A percentile compares a stretch with the other conserved stretches of the same genome.
These are phyloP conservation scores for Colletotrichum godetiae DNA, from an alignment of 2,329 filamentous ascomycete genomes.

Conservation along the genomic window DNA sequence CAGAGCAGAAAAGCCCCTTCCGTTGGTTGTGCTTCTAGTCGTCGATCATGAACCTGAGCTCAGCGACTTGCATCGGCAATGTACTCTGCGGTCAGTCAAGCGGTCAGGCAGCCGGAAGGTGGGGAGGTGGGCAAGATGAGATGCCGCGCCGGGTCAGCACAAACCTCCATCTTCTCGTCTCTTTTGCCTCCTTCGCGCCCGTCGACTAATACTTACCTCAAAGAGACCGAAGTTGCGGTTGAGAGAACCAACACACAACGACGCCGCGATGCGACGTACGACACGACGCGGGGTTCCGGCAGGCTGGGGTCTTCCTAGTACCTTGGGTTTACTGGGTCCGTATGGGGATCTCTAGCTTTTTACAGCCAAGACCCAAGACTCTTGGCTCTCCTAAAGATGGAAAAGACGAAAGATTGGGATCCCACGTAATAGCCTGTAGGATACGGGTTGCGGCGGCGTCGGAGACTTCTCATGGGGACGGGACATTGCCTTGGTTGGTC, in stretches of 20 bases:
- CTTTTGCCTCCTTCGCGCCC: background rate
- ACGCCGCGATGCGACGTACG: background rate
- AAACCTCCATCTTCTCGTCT: slow-evolving; percentile 1
- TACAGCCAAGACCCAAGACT: slow-evolving; percentile 31
- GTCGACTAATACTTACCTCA: background rate
- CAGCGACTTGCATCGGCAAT: background rate
- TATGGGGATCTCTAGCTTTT: background rate
- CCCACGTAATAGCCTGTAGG: background rate
- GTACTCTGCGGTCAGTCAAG: background rate
- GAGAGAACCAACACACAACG: background rate
- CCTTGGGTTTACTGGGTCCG: background rate
- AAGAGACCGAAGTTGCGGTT: background rate
- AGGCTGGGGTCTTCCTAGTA: background rate
- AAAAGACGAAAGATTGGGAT: background rate
- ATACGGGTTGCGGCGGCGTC: background rate
- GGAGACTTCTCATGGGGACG: background rate
- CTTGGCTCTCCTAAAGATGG: slow-evolving; percentile 22
- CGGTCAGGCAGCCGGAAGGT: background rate
- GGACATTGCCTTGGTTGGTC: background rate
- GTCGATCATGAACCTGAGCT: background rate
- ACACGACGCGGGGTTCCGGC: slow-evolving; percentile 18
- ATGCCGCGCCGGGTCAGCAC: slow-evolving; percentile 33
- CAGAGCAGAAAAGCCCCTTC: background rate
- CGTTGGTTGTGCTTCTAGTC: background rate
- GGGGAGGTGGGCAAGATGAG: slow-evolving; percentile 10